Base-by-base conservation (phyloP, 768 basidiomycete species). In the Pleurotus cornucopiae region DNA sequence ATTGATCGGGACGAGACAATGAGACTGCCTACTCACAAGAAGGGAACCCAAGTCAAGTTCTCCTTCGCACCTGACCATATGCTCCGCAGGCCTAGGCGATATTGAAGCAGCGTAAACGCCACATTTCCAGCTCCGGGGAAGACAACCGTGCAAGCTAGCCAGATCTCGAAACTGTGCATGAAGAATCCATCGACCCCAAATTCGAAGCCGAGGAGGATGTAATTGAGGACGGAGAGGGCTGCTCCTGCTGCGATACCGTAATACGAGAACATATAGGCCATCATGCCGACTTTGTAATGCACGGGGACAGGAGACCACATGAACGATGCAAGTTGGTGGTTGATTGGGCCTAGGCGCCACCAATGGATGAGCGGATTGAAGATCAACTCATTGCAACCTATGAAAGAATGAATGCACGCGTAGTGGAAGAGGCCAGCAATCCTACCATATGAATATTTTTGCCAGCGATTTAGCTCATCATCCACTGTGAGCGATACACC, bases 391-490 rank as follows among this genome's bases (percentile, higher is more conserved):
- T 83, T 85, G 65, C 84, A 87, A 2, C 85, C 84, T 84, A 58
- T 39, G 20, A 23, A 34, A 53, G 39, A 38, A 60, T 58, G 0
- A 52, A 34, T 30, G 23, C 4, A 40, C 25, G 9, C n/a, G 34
- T 46, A 20, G 45, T 13, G 45, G 51, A 38, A 44, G 47, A 57
- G 4, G 1, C 49, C n/a, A 18, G 53, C n/a, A 6, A 63, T 9
- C 69, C 55, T 64, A 81, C 86, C 89, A 69, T 89, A 90, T 0
- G 87, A 76, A 58, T 91, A 91, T 66, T 94, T 96, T 59, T 94
- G 91, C 94, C 94, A 96, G 2, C 94, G 71, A 63, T 94, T 94
- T 6, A 96, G 73, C 67, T 96, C 94, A 63, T 96, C 94, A 51
- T 94, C 91, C 54, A 85, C 85, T 0, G 94, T 94, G 13, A 96